Evolutionary conservation across 1,139 yeast genomes (phyloP).

Genomic region (Taiozyma onychis): DNA sequence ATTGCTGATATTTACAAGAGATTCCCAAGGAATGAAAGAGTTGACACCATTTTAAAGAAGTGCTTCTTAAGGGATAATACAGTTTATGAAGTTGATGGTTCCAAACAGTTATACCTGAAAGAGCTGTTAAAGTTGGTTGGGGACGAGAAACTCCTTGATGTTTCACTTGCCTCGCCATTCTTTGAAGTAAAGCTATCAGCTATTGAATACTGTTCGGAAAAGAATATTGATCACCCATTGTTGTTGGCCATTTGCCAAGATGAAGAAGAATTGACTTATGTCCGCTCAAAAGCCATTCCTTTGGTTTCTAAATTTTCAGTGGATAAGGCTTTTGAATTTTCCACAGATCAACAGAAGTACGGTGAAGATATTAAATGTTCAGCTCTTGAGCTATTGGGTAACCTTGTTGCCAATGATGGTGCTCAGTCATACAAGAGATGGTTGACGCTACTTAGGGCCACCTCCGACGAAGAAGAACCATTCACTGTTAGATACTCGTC

Average conservation of each 20-base stretch:
- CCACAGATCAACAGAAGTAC: conserved; percentile 20
- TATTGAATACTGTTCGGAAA: conserved; percentile 27
- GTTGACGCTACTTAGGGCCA: conserved; percentile 27
- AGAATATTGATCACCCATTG: conserved; percentile 5
- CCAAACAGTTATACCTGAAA: conserved; percentile 38
- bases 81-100: conserved; percentile 34
- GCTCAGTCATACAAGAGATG: conserved; percentile 24
- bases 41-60: conserved; percentile 21
- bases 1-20: conserved; percentile 8
- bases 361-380: conserved; percentile 44
- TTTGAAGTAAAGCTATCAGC: conserved; percentile 48
- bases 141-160: conserved; percentile 23
- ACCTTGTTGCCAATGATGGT: conserved; percentile 28
- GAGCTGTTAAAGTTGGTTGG: conserved; percentile 28
- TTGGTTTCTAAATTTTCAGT: conserved; percentile 15
- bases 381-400: conserved; percentile 46
- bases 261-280: conserved; percentile 14
- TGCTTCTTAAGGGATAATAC: conserved; percentile 25
- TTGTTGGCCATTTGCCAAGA: conserved; percentile 17
- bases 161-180: conserved; percentile 33
- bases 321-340: conserved; percentile 16
- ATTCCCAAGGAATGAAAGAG: conserved; percentile 2
- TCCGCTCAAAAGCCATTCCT: conserved; percentile 13
- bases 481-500: conserved; percentile 43
- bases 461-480: conserved; percentile 39